These are phyloP conservation scores for Aegilops longissima DNA, from an alignment of 176 grass and related monocot genomes.

Conservation along the genomic window DNA sequence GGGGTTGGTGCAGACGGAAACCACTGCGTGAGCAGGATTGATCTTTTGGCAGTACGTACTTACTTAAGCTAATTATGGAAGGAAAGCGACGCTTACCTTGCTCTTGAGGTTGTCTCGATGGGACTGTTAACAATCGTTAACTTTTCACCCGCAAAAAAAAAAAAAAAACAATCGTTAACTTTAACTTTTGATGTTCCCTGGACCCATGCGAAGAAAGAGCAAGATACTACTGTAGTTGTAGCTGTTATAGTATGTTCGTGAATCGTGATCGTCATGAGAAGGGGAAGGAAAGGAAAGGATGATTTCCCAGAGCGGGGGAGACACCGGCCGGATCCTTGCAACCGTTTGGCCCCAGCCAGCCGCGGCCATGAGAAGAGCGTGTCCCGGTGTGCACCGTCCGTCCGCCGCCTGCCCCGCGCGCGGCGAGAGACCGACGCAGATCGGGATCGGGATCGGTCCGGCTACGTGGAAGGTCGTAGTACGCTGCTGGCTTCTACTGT, in stretches of 20 bases:
- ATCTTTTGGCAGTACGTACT: not conserved
- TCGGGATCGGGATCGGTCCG: not conserved
- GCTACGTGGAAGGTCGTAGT: not conserved
- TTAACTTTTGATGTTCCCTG: no score
- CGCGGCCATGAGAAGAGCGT: not conserved
- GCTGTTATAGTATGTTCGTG: no score
- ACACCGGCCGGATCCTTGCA: not conserved
- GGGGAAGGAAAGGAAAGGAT: not conserved
- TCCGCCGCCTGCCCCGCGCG: not conserved
- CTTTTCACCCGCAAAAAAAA: no score
- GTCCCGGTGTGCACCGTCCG: not conserved
- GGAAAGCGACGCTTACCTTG: conserved; percentile 20
- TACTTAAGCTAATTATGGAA: not conserved
- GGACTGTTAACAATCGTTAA: not conserved
- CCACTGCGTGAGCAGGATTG: not conserved
- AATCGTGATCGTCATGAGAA: no score
- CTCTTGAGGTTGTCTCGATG: not conserved
- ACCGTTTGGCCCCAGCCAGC: not conserved
- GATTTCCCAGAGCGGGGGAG: not conserved
- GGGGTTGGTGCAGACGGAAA: not conserved
- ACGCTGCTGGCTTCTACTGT: not conserved
- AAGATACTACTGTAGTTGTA: no score
- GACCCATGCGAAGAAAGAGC: no score
- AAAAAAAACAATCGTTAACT: no score
- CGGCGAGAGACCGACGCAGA: not conserved